phyloP scores from a whole-genome alignment of 768 basidiomycete genomes.

The Phylloporus scabripes region DNA sequence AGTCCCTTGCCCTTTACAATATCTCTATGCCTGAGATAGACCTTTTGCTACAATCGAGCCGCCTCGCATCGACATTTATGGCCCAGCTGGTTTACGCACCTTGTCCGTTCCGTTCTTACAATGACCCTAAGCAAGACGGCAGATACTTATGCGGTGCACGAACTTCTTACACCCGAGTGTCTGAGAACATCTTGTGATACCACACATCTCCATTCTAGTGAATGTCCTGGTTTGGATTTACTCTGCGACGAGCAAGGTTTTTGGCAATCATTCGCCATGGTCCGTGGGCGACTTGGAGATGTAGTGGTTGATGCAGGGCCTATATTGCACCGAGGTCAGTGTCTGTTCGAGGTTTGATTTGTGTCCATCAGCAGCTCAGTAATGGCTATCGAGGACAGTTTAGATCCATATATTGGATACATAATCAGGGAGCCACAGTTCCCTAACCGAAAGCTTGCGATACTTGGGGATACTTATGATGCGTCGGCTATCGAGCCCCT shows the following conservation, averaged over 20 bases:
- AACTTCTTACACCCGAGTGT: conserved; percentile 60
- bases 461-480: conserved; percentile 77
- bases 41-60: conserved; percentile 15
- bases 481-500: conserved; percentile 55
- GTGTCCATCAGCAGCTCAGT: not conserved
- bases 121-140: conserved; percentile 59
- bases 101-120: conserved; percentile 63
- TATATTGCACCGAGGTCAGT: conserved; percentile 68
- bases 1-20: not conserved
- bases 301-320: conserved; percentile 69
- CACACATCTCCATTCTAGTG: conserved; percentile 52
- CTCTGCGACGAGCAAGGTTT: conserved; percentile 49
- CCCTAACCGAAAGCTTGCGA: conserved; percentile 57
- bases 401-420: conserved; percentile 79
- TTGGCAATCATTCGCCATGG: conserved; percentile 53
- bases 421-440: conserved; percentile 54
- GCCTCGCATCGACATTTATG: conserved; percentile 67
- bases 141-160: conserved; percentile 71
- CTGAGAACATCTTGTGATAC: conserved; percentile 45
- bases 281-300: conserved; percentile 35
- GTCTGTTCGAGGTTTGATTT: not conserved
- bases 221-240: conserved; percentile 59
- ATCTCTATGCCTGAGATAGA: not conserved
- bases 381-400: not conserved
- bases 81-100: conserved; percentile 69